Evolutionary conservation across 768 basidiomycete genomes (phyloP).

Genomic region (Pleurotus djamor): DNA sequence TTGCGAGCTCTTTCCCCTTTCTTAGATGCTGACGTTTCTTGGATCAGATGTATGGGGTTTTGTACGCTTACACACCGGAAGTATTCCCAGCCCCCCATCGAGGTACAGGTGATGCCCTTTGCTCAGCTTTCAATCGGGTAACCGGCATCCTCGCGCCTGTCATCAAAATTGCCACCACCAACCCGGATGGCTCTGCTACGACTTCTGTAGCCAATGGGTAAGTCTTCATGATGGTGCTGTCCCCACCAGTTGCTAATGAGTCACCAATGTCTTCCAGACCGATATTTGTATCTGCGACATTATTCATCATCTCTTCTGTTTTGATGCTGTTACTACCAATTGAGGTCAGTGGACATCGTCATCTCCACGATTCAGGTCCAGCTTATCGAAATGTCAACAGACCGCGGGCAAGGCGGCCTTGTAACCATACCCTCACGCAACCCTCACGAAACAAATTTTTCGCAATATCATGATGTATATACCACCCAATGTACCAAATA

Average conservation of each 20-base stretch:
- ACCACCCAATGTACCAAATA: too few species aligned
- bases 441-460: too few species aligned
- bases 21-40: neutral
- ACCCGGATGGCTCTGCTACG: constrained; percentile 22
- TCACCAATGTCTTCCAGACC: constrained; percentile 23
- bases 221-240: too few species aligned
- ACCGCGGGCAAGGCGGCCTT: too few species aligned
- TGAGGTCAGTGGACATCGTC: constrained; percentile 18
- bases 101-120: constrained; percentile 52
- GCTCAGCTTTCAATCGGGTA: constrained; percentile 44
- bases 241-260: too few species aligned
- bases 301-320: constrained; percentile 39
- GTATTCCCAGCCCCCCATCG: constrained; percentile 57
- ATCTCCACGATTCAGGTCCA: too few species aligned
- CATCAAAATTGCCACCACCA: constrained; percentile 45
- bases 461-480: too few species aligned
- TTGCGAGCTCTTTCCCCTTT: too few species aligned
- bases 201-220: constrained; percentile 33
- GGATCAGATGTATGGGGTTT: constrained; percentile 44
- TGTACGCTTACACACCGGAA: constrained; percentile 60
- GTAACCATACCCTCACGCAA: too few species aligned
- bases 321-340: constrained; percentile 42
- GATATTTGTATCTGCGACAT: constrained; percentile 43
- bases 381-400: too few species aligned
- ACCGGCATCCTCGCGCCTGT: constrained; percentile 46